phyloP scores from a whole-genome alignment of 2,329 filamentous ascomycete species.

The Aspergillus amoenus region DNA sequence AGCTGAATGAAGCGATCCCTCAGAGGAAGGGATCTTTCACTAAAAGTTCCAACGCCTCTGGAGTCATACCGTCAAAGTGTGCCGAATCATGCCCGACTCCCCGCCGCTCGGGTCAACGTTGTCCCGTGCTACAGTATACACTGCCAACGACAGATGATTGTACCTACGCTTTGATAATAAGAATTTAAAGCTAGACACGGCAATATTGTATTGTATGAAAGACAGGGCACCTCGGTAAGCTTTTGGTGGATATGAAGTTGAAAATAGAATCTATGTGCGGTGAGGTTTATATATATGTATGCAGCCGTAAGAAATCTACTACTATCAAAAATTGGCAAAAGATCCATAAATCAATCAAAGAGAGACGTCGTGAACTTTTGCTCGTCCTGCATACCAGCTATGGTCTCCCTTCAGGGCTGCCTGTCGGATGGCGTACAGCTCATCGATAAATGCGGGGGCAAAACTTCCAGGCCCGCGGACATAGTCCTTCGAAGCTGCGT shows the following conservation, averaged over 20 bases:
- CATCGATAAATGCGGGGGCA: conserved; percentile 81
- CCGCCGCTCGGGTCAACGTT: conserved; percentile 4
- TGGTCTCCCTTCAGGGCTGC: conserved; percentile 32
- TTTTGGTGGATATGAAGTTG: not conserved
- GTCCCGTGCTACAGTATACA: not conserved
- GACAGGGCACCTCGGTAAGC: too few relatives aligned
- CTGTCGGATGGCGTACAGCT: conserved; percentile 50
- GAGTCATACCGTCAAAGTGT: conserved; percentile 15
- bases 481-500: conserved; percentile 55
- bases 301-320: too few relatives aligned
- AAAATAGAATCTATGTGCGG: not conserved
- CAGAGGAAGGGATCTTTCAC: conserved; percentile 16
- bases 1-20: conserved; percentile 17
- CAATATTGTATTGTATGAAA: not conserved
- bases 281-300: not conserved
- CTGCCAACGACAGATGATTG: too few relatives aligned
- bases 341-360: conserved; percentile 12
- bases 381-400: conserved; percentile 37
- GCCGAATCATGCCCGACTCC: conserved; percentile 12
- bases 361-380: conserved; percentile 34
- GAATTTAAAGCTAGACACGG: too few relatives aligned
- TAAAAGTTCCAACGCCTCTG: not conserved
- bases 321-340: not conserved
- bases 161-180: too few relatives aligned
- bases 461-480: conserved; percentile 84